Conservation (phyloP, 2,329 filamentous ascomycete species). For the Fusarium sp. region DNA sequence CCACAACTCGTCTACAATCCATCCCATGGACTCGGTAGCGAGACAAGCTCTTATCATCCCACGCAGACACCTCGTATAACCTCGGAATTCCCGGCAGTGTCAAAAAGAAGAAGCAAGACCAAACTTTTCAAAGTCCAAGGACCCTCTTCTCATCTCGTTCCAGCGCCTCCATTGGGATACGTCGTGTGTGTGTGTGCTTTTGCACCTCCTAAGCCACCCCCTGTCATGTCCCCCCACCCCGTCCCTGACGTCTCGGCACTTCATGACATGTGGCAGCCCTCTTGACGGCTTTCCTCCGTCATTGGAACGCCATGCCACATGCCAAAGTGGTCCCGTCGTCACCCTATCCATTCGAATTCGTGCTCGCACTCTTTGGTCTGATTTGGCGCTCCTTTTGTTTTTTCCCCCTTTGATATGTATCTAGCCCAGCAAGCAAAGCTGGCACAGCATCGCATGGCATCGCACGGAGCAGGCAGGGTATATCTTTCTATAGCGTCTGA, state of each 20-base stretch:
- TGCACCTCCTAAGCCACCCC: background rate
- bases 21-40: slow-evolving; percentile 1
- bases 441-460: slow-evolving; percentile 35
- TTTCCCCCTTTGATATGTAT: slow-evolving; percentile 7
- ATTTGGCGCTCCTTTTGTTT: background rate
- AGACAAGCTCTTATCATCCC: background rate
- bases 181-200: background rate
- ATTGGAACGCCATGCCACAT: background rate
- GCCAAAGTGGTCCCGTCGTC: background rate
- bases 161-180: background rate
- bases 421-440: slow-evolving; percentile 16
- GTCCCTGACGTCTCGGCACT: slow-evolving; percentile 5
- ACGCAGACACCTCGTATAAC: background rate
- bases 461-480: slow-evolving; percentile 31
- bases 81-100: slow-evolving; percentile 1
- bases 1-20: background rate
- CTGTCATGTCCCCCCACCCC: background rate
- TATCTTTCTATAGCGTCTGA: slow-evolving; percentile 13
- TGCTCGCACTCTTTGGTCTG: background rate
- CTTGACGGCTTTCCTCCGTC: slow-evolving; percentile 3
- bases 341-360: background rate
- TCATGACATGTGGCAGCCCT: background rate
- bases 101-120: background rate
- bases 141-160: background rate
- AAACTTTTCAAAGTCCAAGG: background rate